Evolutionary conservation across 352 stramenopile genomes (phyloP).

Genomic region (Globisporangium megalacanthum): DNA sequence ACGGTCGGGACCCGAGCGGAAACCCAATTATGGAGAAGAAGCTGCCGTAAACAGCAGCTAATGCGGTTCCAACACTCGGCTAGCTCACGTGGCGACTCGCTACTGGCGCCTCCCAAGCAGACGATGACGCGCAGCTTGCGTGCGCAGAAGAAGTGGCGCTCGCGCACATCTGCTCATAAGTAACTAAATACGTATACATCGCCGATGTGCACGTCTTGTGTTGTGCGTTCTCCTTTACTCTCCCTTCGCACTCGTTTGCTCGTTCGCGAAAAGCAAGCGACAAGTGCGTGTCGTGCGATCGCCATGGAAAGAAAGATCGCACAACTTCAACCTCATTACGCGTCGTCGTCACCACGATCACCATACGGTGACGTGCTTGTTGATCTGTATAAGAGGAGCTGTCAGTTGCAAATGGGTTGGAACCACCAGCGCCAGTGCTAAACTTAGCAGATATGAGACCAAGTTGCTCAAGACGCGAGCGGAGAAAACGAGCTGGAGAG

Average conservation of each 20-base stretch:
- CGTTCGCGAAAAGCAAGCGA: neutral
- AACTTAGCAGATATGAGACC: too few relatives aligned
- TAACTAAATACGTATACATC: neutral
- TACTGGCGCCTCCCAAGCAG: neutral
- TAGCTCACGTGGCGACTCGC: neutral
- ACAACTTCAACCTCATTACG: neutral
- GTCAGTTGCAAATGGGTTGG: too few relatives aligned
- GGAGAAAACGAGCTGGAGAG: neutral
- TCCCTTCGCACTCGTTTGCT: neutral
- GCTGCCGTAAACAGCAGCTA: constrained; percentile 38
- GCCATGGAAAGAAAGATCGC: constrained; percentile 4
- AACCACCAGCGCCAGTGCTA: too few relatives aligned
- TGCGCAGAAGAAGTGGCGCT: too few relatives aligned
- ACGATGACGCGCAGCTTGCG: neutral
- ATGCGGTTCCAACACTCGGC: neutral
- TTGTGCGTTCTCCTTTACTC: too few relatives aligned
- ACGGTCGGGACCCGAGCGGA: constrained; percentile 59
- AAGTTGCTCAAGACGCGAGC: too few relatives aligned
- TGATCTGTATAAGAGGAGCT: too few relatives aligned
- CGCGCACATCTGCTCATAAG: neutral
- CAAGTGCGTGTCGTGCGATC: constrained; percentile 1
- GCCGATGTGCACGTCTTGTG: too few relatives aligned
- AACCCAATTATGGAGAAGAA: constrained; percentile 84
- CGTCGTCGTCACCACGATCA: neutral
- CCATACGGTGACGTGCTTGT: neutral